Conservation (phyloP, 2,329 filamentous ascomycete species). For the Neophaeococcomyces mojaviensis region DNA sequence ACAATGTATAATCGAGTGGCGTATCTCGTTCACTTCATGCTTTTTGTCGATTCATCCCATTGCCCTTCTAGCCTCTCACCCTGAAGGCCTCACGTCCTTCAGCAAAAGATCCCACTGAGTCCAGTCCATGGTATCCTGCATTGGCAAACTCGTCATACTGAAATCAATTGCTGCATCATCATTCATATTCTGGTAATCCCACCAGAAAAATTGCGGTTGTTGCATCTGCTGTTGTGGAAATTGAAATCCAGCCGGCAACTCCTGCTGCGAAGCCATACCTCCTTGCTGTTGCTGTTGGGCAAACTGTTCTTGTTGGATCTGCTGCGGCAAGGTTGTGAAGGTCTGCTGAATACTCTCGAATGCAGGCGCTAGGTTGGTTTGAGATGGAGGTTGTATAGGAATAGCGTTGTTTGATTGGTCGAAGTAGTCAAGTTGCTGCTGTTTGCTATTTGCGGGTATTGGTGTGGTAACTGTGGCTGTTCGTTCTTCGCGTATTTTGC, state of each 20-base stretch:
- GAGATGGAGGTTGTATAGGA: not conserved
- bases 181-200: constrained; percentile 8
- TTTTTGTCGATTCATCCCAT: too few relatives aligned
- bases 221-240: constrained; percentile 2
- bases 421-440: not conserved
- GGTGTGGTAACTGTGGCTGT: not conserved
- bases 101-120: constrained; percentile 16
- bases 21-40: too few relatives aligned
- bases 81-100: not conserved
- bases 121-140: constrained; percentile 18
- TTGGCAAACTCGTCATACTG: constrained; percentile 11
- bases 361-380: not conserved
- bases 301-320: not conserved
- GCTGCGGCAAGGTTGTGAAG: not conserved
- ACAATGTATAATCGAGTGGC: too few relatives aligned
- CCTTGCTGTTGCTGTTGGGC: not conserved
- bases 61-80: too few relatives aligned
- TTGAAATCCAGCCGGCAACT: not conserved
- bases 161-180: constrained; percentile 15
- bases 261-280: constrained; percentile 3
- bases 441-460: not conserved
- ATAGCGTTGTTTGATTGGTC: not conserved
- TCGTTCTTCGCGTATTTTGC: constrained; percentile 15
- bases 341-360: constrained; percentile 2
- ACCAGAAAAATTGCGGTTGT: constrained; percentile 1